Conservation (phyloP, 371 early-diverging fungal species). For the Mortierella sp. region DNA sequence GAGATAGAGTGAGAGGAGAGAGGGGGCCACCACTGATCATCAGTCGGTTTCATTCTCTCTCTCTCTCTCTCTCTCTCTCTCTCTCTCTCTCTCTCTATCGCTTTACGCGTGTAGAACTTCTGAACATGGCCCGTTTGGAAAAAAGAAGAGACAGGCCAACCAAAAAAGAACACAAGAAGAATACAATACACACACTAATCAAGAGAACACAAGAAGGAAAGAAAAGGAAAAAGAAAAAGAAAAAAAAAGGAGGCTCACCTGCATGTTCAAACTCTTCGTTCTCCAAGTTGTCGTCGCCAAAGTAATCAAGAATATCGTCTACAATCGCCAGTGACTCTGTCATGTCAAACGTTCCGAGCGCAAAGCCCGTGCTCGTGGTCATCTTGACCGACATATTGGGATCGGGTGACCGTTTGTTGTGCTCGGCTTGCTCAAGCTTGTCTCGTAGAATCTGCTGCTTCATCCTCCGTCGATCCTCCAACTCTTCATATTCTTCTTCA, state of each 20-base stretch:
- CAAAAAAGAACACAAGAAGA: not conserved
- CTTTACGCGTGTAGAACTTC: too few relatives aligned
- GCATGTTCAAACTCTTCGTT: conserved; percentile 21
- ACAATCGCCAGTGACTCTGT: conserved; percentile 52
- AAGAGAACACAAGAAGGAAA: not conserved
- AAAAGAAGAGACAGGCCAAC: not conserved
- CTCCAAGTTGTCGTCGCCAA: conserved; percentile 43
- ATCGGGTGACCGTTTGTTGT: conserved; percentile 18
- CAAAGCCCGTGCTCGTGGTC: conserved; percentile 44
- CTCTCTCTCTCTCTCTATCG: too few relatives aligned
- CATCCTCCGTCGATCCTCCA: conserved; percentile 52
- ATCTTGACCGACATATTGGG: conserved; percentile 38
- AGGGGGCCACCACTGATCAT: too few relatives aligned
- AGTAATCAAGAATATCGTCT: conserved; percentile 48
- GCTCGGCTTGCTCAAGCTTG: conserved; percentile 27
- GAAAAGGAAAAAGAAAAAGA: not conserved
- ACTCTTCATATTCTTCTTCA: conserved; percentile 34
- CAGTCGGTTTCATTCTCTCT: too few relatives aligned
- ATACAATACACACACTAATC: too few relatives aligned
- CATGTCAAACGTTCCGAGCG: conserved; percentile 50
- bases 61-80: too few relatives aligned
- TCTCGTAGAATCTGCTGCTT: conserved; percentile 46
- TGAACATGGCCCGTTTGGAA: too few relatives aligned
- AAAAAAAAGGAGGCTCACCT: conserved; percentile 8
- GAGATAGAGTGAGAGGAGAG: too few relatives aligned